Percentiles rank a stretch among this genome's conserved stretches.
phyloP scores from a whole-genome alignment of 352 stramenopile species.

The Phytophthora chlamydospora region DNA sequence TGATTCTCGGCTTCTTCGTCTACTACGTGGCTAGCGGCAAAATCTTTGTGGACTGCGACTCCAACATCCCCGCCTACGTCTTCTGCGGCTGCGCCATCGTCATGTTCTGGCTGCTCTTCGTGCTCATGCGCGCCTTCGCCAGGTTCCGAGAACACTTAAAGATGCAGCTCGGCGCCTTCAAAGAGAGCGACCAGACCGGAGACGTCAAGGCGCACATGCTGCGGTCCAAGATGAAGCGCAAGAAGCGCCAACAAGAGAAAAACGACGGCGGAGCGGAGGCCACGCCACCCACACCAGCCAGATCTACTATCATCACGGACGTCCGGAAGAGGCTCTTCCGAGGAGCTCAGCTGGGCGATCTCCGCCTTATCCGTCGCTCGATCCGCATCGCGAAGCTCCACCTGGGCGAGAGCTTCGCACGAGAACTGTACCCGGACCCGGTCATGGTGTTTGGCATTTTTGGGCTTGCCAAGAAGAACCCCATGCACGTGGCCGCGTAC shows the following conservation, averaged over 20 bases:
- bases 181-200: conserved; percentile 81
- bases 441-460: conserved; percentile 75
- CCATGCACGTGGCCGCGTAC: conserved; percentile 84
- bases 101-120: conserved; percentile 70
- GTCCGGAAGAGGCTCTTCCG: conserved; percentile 76
- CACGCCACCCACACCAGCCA: conserved; percentile 16
- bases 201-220: conserved; percentile 76
- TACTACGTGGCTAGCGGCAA: conserved; percentile 64
- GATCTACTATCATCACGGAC: conserved; percentile 51
- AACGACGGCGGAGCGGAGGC: conserved; percentile 20
- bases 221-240: conserved; percentile 58
- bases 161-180: conserved; percentile 85
- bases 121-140: conserved; percentile 73
- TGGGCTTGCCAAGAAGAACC: conserved; percentile 82
- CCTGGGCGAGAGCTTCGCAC: conserved; percentile 60
- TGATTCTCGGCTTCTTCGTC: conserved; percentile 55
- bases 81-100: conserved; percentile 50
- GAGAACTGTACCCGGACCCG: conserved; percentile 71
- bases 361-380: conserved; percentile 58
- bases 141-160: conserved; percentile 86
- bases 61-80: conserved; percentile 49
- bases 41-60: conserved; percentile 60
- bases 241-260: conserved; percentile 45
- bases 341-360: conserved; percentile 72
- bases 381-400: conserved; percentile 60